A percentile compares a stretch with the other conserved stretches of the same genome.
Conservation (phyloP, 306 rosid species). For the Quercus bicolor region DNA sequence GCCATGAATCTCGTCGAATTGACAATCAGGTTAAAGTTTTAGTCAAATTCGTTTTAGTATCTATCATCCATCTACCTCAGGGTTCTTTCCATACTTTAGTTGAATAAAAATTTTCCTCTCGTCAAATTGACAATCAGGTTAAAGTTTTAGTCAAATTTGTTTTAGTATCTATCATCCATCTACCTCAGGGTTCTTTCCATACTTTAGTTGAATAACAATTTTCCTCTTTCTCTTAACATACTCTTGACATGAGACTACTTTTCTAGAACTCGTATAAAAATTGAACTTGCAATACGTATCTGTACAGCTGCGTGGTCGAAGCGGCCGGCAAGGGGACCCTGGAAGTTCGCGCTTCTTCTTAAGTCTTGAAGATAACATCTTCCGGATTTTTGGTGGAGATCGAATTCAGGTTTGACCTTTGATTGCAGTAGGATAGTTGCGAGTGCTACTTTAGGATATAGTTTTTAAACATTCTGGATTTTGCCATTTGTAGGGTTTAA, state of each 20-base stretch:
- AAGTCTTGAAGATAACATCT: conserved; percentile 96
- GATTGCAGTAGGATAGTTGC: conserved; percentile 16
- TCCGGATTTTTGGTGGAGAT: conserved; percentile 95
- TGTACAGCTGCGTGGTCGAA: conserved; percentile 85
- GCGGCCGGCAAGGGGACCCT: conserved; percentile 96
- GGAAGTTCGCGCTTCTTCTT: conserved; percentile 96
- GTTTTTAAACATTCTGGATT: conserved; percentile 4
- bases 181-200: not conserved
- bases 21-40: conserved; percentile 81
- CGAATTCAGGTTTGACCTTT: conserved; percentile 70
- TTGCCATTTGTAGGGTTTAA: conserved; percentile 69
- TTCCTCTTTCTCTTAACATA: conserved; percentile 8
- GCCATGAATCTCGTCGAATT: conserved; percentile 91
- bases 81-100: not conserved
- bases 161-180: not conserved
- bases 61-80: not conserved
- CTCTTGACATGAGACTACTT: conserved; percentile 7
- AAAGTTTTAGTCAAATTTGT: conserved; percentile 14
- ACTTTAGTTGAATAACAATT: conserved; percentile 4
- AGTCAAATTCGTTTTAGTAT: not conserved
- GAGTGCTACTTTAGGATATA: conserved; percentile 19
- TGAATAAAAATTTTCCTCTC: conserved; percentile 11
- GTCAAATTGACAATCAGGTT: conserved; percentile 96
- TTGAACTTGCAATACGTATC: conserved; percentile 20
- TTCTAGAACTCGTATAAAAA: conserved; percentile 15